A percentile compares a stretch with the other conserved stretches of the same genome.
These are phyloP conservation scores for Suillus subluteus DNA, from an alignment of 768 basidiomycete genomes.

Conservation along the genomic window DNA sequence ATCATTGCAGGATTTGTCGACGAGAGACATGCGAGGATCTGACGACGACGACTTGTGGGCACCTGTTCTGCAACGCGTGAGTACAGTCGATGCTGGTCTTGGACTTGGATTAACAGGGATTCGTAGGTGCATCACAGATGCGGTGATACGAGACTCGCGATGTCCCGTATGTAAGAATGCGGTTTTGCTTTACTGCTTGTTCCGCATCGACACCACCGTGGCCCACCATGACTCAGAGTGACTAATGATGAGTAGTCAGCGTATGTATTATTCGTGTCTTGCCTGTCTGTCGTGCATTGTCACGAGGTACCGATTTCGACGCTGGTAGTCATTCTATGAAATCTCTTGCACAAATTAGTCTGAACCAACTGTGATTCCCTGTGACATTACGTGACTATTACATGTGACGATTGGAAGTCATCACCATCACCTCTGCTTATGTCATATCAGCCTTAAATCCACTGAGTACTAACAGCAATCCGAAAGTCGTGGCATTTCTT, in stretches of 20 bases:
- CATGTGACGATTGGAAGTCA: background rate
- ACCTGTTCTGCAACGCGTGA: conserved; percentile 61
- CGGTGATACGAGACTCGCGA: conserved; percentile 46
- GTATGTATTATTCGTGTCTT: background rate
- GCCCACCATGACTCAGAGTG: conserved; percentile 19
- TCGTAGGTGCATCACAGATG: conserved; percentile 55
- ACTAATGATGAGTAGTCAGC: background rate
- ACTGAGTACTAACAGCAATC: background rate
- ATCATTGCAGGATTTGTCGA: conserved; percentile 56
- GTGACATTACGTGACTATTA: background rate
- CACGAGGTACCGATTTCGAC: background rate
- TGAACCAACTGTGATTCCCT: background rate
- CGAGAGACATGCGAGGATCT: conserved; percentile 53
- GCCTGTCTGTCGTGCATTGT: background rate
- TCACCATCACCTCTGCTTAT: background rate
- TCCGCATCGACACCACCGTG: conserved; percentile 46
- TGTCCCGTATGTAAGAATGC: conserved; percentile 59
- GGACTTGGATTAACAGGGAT: background rate
- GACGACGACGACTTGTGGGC: conserved; percentile 66
- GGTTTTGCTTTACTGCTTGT: conserved; percentile 58
- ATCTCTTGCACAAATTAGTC: background rate
- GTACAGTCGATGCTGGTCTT: conserved; percentile 25
- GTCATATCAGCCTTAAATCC: background rate
- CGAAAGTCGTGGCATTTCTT: background rate
- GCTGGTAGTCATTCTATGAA: background rate